Percentiles rank a stretch among this genome's conserved stretches.
Conservation (phyloP, 2,329 filamentous ascomycete species). For the Neocucurbitaria cava region DNA sequence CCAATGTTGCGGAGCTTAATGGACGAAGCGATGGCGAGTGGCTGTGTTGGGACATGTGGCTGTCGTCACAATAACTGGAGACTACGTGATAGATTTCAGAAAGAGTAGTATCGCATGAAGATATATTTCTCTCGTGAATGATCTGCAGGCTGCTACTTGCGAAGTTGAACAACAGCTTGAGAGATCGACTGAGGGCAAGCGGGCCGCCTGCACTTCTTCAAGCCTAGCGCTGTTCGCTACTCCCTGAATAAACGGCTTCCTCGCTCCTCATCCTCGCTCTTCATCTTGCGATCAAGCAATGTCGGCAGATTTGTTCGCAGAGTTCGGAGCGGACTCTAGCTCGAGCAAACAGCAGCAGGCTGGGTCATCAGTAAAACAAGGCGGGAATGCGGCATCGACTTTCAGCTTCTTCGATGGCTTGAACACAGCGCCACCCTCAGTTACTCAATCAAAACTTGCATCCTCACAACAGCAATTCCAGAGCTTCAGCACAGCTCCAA, state of each 20-base stretch:
- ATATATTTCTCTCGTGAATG: background rate
- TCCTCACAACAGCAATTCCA: conserved; percentile 14
- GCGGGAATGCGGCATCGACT: conserved; percentile 18
- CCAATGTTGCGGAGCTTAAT: background rate
- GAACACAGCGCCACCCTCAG: conserved; percentile 19
- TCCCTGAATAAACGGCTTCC: conserved; percentile 17
- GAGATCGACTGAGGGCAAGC: background rate
- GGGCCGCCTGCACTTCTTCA: conserved; percentile 13
- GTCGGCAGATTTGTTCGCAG: conserved; percentile 48
- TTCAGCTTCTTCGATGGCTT: conserved; percentile 48
- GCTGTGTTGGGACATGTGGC: too few relatives aligned
- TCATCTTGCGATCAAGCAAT: conserved; percentile 21
- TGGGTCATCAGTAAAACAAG: background rate
- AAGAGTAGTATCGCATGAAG: background rate
- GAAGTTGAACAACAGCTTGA: background rate
- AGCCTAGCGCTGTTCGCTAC: conserved; percentile 24
- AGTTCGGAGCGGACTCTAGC: conserved; percentile 34
- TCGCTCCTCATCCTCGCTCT: conserved; percentile 13
- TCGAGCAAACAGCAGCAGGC: conserved; percentile 20
- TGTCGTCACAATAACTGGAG: background rate
- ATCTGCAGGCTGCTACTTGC: background rate
- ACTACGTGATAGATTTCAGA: too few relatives aligned
- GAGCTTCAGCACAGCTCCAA: background rate
- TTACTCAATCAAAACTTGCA: conserved; percentile 19
- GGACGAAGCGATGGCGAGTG: background rate